These are phyloP conservation scores for Calocera cornea DNA, from an alignment of 768 basidiomycete species.

Conservation along the genomic window DNA sequence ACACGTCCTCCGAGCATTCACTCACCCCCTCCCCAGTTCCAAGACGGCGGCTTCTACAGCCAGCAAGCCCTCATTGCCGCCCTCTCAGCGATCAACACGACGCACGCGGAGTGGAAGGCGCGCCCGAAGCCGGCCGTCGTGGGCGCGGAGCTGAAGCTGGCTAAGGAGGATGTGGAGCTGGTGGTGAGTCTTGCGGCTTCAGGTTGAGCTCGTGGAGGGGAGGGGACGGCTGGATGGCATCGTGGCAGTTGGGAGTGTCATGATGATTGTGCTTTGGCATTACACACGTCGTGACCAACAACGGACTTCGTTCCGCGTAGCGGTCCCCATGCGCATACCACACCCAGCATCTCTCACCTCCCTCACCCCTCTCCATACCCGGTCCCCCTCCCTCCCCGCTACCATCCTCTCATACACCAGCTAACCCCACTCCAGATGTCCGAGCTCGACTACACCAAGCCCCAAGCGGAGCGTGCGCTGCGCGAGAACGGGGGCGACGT, in stretches of 20 bases:
- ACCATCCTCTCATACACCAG: not conserved
- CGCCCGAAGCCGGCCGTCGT: not conserved
- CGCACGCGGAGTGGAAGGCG: not conserved
- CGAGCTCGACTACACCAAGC: not conserved
- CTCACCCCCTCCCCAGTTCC: not conserved
- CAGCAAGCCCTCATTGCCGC: not conserved
- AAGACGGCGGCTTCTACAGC: constrained; percentile 2
- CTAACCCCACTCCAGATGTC: not conserved
- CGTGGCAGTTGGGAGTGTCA: no score
- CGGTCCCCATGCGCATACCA: no score
- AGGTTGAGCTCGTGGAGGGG: no score
- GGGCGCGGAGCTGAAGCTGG: not conserved
- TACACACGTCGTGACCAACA: no score
- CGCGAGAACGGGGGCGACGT: not conserved
- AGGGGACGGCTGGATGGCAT: no score
- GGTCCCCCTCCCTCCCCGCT: not conserved
- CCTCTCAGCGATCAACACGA: not conserved
- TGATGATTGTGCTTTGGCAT: no score
- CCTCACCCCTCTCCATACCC: no score
- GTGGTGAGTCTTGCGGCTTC: not conserved
- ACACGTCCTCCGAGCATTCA: not conserved
- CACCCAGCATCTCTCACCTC: no score
- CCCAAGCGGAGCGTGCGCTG: not conserved
- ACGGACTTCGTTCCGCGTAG: no score
- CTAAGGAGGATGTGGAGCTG: not conserved